phyloP scores from a whole-genome alignment of 2,329 filamentous ascomycete genomes.

The Colletotrichum eleusines region DNA sequence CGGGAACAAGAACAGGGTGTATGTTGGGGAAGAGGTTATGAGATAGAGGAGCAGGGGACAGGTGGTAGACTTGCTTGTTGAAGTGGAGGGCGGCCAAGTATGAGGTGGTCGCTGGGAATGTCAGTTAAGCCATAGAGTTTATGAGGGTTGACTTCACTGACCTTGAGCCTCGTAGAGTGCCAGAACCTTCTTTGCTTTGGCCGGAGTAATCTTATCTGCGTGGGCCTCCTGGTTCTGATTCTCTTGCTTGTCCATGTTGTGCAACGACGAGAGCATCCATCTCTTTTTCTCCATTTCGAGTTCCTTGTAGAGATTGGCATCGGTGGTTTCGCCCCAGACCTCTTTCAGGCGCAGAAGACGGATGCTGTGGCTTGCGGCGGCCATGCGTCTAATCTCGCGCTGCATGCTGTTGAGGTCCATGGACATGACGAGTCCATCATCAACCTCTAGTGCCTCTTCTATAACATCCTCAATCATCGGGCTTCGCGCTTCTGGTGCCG shows the following conservation, averaged over 20 bases:
- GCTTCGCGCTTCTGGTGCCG: conserved; percentile 44
- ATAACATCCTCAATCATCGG: conserved; percentile 44
- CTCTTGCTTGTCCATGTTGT: conserved; percentile 56
- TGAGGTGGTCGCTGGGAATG: conserved; percentile 58
- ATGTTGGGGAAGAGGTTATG: conserved; percentile 54
- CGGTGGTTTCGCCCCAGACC: conserved; percentile 58
- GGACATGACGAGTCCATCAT: conserved; percentile 45
- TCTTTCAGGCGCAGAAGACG: conserved; percentile 68
- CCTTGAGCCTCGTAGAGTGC: conserved; percentile 65
- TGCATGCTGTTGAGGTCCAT: conserved; percentile 56
- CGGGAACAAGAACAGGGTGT: conserved; percentile 54
- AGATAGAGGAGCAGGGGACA: conserved; percentile 58
- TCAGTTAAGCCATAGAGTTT: conserved; percentile 27
- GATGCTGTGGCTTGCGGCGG: conserved; percentile 62
- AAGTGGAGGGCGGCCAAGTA: conserved; percentile 62
- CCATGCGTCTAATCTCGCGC: conserved; percentile 67
- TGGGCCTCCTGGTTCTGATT: conserved; percentile 40
- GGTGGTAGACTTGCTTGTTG: conserved; percentile 57
- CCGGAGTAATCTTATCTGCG: conserved; percentile 39
- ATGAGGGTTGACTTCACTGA: conserved; percentile 48
- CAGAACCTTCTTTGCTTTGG: conserved; percentile 54
- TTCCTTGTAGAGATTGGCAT: conserved; percentile 62
- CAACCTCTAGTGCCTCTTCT: conserved; percentile 39
- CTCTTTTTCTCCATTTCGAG: conserved; percentile 68
- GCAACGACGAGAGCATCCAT: conserved; percentile 72